Evolutionary conservation across 768 basidiomycete species (phyloP).

Genomic region (Termitomyces sp.): DNA sequence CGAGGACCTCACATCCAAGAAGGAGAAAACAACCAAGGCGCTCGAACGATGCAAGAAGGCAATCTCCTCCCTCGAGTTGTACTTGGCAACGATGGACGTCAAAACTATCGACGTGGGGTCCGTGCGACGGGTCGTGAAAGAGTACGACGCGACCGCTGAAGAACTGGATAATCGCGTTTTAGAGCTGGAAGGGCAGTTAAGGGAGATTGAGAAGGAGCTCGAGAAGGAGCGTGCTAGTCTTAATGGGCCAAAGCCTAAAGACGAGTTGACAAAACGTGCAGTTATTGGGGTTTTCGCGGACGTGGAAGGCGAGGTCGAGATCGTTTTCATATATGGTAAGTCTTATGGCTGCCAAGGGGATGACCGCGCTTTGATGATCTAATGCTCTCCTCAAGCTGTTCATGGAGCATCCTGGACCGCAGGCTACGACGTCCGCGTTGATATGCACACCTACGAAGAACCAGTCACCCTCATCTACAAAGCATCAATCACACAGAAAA

Average conservation of each 20-base stretch:
- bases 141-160: slow-evolving; percentile 23
- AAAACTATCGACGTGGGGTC: slow-evolving; percentile 21
- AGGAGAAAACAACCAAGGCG: slow-evolving; percentile 19
- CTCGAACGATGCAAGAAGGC: slow-evolving; percentile 25
- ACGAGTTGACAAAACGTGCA: slow-evolving; percentile 16
- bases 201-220: slow-evolving; percentile 19
- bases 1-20: slow-evolving; percentile 18
- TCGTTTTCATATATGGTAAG: slow-evolving; percentile 33
- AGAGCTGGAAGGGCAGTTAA: slow-evolving; percentile 21
- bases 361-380: background rate
- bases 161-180: slow-evolving; percentile 25
- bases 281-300: slow-evolving; percentile 27
- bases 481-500: slow-evolving; percentile 35
- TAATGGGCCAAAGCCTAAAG: slow-evolving; percentile 13
- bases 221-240: slow-evolving; percentile 17
- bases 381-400: slow-evolving; percentile 6
- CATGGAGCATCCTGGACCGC: slow-evolving; percentile 28
- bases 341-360: background rate
- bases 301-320: slow-evolving; percentile 27
- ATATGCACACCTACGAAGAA: slow-evolving; percentile 30
- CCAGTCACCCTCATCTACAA: slow-evolving; percentile 37
- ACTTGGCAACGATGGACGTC: slow-evolving; percentile 25
- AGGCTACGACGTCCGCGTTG: slow-evolving; percentile 38
- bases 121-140: slow-evolving; percentile 19
- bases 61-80: slow-evolving; percentile 24